phyloP scores from a whole-genome alignment of 2,329 filamentous ascomycete genomes.

The Sodiomyces alkalinus region DNA sequence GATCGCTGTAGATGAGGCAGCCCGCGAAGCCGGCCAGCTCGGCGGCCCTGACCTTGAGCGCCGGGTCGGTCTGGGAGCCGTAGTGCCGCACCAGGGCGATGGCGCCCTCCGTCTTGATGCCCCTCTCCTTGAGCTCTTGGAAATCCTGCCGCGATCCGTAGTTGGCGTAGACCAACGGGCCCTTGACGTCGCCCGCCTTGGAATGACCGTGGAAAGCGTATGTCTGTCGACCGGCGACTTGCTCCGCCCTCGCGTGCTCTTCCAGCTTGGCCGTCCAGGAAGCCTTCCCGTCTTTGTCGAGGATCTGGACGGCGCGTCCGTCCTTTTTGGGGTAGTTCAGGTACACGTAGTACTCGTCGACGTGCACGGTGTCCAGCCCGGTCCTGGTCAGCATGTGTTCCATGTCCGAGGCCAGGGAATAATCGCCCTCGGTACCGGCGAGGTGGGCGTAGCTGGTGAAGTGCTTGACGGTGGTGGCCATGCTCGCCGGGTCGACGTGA shows the following conservation, averaged over 20 bases:
- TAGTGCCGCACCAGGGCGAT: constrained; percentile 75
- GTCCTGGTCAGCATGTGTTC: constrained; percentile 59
- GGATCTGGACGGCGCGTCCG: constrained; percentile 68
- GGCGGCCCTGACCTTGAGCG: constrained; percentile 78
- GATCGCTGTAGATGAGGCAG: constrained; percentile 87
- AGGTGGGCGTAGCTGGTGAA: constrained; percentile 78
- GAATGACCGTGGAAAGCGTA: constrained; percentile 80
- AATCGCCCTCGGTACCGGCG: constrained; percentile 88
- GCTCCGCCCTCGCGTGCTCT: constrained; percentile 53
- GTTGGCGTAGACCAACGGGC: constrained; percentile 82
- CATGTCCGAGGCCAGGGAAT: constrained; percentile 71
- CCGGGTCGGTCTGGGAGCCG: constrained; percentile 56
- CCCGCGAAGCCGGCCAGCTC: constrained; percentile 75
- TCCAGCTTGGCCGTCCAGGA: constrained; percentile 73
- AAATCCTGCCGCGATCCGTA: constrained; percentile 82
- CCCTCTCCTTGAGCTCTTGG: constrained; percentile 51
- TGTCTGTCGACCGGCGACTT: constrained; percentile 51
- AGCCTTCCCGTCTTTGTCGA: constrained; percentile 47
- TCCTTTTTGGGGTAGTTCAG: constrained; percentile 74
- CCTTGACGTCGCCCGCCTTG: constrained; percentile 70
- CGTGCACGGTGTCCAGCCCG: constrained; percentile 57
- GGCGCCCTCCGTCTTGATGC: constrained; percentile 59
- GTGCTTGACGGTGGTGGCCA: constrained; percentile 60
- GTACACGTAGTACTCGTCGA: constrained; percentile 77
- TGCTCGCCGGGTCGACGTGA: constrained; percentile 52